Percentiles rank a stretch among this genome's conserved stretches.
Evolutionary conservation across 805 yeast genomes (phyloP).

Genomic region (Candida stauntonica): DNA sequence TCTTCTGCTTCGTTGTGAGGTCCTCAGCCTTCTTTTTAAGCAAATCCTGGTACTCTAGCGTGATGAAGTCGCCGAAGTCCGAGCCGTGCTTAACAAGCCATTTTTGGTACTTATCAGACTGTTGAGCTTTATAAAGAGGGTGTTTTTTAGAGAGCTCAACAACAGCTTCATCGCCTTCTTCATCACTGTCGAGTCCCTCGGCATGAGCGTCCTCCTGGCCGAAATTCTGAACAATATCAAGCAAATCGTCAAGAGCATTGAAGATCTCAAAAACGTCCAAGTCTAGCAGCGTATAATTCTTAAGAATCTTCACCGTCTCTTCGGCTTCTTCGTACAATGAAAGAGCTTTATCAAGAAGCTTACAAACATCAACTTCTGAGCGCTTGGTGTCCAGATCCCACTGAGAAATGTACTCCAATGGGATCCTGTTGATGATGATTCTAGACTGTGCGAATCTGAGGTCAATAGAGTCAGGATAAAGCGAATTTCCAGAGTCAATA

Average conservation of each 20-base stretch:
- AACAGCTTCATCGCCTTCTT: conserved; percentile 38
- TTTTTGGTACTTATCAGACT: conserved; percentile 40
- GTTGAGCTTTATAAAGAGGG: conserved; percentile 45
- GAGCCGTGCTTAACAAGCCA: conserved; percentile 39
- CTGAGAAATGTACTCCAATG: conserved; percentile 51
- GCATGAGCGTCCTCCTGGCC: conserved; percentile 48
- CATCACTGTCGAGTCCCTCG: conserved; percentile 59
- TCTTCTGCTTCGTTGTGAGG: conserved; percentile 16
- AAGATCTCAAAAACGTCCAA: conserved; percentile 47
- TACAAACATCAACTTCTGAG: conserved; percentile 30
- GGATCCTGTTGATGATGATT: conserved; percentile 53
- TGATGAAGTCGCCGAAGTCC: conserved; percentile 21
- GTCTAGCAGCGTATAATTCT: conserved; percentile 32
- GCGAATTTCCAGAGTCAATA: conserved; percentile 50
- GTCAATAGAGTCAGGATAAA: conserved; percentile 41
- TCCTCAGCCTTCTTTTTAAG: conserved; percentile 11
- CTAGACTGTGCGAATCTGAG: conserved; percentile 51
- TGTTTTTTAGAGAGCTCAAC: conserved; percentile 42
- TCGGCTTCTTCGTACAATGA: conserved; percentile 42
- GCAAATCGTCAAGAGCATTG: conserved; percentile 58
- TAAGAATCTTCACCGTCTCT: conserved; percentile 18
- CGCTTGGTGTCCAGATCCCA: conserved; percentile 40
- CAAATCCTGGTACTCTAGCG: conserved; percentile 13
- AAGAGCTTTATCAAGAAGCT: conserved; percentile 44
- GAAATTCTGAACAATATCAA: conserved; percentile 64